Evolutionary conservation across 2,329 filamentous ascomycete genomes (phyloP).

Genomic region (Bertia moriformis): DNA sequence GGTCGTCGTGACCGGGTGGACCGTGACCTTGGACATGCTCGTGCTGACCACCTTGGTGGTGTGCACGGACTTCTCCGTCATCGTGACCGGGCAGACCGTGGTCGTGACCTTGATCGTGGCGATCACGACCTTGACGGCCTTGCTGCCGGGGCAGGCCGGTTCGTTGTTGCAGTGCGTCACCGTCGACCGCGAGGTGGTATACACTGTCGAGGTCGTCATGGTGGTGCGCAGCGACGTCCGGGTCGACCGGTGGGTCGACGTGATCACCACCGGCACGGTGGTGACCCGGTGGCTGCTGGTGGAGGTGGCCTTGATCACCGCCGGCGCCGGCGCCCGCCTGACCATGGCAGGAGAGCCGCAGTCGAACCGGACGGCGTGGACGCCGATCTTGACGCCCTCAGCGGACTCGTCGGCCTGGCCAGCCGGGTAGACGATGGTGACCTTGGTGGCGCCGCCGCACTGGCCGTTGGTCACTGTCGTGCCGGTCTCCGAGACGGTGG

Average conservation of each 20-base stretch:
- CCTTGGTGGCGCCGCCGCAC: slow-evolving; percentile 79
- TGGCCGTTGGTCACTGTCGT: slow-evolving; percentile 67
- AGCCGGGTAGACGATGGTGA: slow-evolving; percentile 54
- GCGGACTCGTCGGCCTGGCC: slow-evolving; percentile 40
- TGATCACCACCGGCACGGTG: slow-evolving; percentile 5
- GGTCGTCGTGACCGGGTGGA: neutral
- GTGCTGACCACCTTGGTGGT: neutral
- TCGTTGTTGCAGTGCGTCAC: slow-evolving; percentile 12
- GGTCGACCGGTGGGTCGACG: slow-evolving; percentile 3
- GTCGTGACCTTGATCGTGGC: slow-evolving; percentile 2
- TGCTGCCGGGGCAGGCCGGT: slow-evolving; percentile 8
- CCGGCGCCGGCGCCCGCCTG: slow-evolving; percentile 10
- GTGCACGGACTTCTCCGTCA: slow-evolving; percentile 1
- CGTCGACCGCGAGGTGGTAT: neutral
- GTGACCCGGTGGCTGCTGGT: slow-evolving; percentile 3
- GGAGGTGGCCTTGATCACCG: slow-evolving; percentile 4
- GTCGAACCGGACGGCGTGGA: slow-evolving; percentile 65
- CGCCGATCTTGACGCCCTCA: slow-evolving; percentile 52
- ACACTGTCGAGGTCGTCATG: neutral
- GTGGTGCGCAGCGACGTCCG: neutral
- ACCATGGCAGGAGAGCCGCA: slow-evolving; percentile 32
- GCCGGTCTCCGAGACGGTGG: slow-evolving; percentile 51
- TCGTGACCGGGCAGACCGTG: slow-evolving; percentile 6
- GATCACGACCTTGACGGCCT: slow-evolving; percentile 4
- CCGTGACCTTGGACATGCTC: neutral